Base-by-base conservation (phyloP, 2,329 filamentous ascomycete genomes). In the Monascus ruber region DNA sequence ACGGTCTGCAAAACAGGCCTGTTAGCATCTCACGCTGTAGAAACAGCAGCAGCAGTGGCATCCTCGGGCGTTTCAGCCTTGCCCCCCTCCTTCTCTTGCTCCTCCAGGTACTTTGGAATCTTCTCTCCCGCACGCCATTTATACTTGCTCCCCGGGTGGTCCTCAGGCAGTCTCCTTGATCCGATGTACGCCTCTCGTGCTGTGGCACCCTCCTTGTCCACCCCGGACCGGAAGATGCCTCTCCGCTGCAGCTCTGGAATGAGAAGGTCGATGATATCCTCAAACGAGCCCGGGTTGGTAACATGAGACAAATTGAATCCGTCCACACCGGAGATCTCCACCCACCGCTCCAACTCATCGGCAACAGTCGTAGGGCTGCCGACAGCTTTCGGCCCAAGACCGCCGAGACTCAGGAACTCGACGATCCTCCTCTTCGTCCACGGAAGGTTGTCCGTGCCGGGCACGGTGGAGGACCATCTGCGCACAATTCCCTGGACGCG, bases 401-500 rank as follows among this genome's bases (percentile, higher is more conserved):
- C 60, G 0, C 59, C 60, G 1, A 63, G 42, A 4, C 49, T 47
- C 31, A 63, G 36, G 34, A 60, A 59, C 32, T 63, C 54, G 0
- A 57, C 49, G 37, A 63, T 62, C 0, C 55, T 52, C 29, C 45
- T 51, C 50, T 61, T 62, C 31, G 59, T 57, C 60, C 60, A 63
- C 42, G 64, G 65, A 35, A 58, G 47, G 0, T 57, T 60, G 27
- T 62, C 53, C 0, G 56, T 61, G 1, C 63, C 64, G 0, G 64
- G 64, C 0, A 67, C 63, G 0, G 63, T 66, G 9, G 56, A 59
- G 0, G 65, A 63, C 65, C 65, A 69, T 36, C 61, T 54, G 25
- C 59, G 62, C n/a, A 68, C 64, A 55, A 69, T 62, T 17, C 59
- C 63, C 6, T 64, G 61, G 6, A 71, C 63, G 1, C 59, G 62